Conservation (phyloP, 192 early-diverging fungal genomes). For the Lobosporangium transversale region DNA sequence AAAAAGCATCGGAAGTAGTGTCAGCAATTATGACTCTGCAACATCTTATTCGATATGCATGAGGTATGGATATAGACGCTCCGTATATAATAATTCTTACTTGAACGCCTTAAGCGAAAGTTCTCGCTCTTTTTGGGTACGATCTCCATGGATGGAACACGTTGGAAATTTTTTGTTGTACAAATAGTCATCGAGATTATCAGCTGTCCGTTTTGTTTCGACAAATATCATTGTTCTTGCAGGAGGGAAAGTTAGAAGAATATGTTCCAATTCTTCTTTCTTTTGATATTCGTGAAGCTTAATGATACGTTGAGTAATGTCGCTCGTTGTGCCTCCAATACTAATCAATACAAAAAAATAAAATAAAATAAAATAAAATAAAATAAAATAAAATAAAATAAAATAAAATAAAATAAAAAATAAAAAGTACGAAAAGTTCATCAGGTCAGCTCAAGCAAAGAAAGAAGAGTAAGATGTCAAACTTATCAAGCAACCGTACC, state of each 20-base stretch:
- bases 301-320: constrained; percentile 57
- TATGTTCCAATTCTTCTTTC: constrained; percentile 60
- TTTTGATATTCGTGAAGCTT: constrained; percentile 74
- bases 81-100: constrained; percentile 9
- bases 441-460: background rate
- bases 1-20: background rate
- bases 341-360: constrained; percentile 39
- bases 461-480: background rate
- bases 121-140: constrained; percentile 83
- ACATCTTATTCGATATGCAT: too few relatives aligned
- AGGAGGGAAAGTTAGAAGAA: constrained; percentile 59
- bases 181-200: constrained; percentile 78
- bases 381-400: background rate
- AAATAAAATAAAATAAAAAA: background rate
- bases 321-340: constrained; percentile 38
- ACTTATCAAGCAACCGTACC: constrained; percentile 57
- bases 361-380: background rate
- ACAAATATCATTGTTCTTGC: constrained; percentile 84
- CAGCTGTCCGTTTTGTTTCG: constrained; percentile 83
- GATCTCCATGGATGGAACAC: constrained; percentile 88
- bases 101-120: constrained; percentile 77
- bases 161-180: constrained; percentile 76
- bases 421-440: background rate
- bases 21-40: too few relatives aligned
- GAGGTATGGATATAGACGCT: background rate